Base-by-base conservation (phyloP, 495 filamentous ascomycete genomes). In the Penicillium verhagenii region DNA sequence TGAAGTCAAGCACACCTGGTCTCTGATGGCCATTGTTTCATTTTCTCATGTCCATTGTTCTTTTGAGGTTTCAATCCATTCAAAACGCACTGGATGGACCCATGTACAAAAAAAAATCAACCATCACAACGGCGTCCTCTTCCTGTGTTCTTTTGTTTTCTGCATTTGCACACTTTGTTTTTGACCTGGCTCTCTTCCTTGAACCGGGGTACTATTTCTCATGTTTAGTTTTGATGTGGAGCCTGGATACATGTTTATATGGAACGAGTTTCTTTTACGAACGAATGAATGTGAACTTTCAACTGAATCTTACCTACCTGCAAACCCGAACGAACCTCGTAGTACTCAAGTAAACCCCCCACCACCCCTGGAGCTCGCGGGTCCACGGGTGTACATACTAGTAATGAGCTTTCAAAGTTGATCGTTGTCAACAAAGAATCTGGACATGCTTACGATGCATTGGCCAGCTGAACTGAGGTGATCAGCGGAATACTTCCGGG, bases 101-200 rank as follows among this genome's bases (percentile, higher is more conserved):
- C 10, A 42, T 67, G 58, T 64, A 67, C 55, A 67, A 64, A n/a
- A n/a, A n/a, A n/a, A n/a, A 67, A 57, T 10, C 47, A 53, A 39
- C 48, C 50, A 56, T 61, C 52, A 47, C 14, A n/a, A n/a, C 26
- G 31, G 33, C 33, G 51, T 46, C 25, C 31, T 54, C 29, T 58
- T 56, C 50, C 24, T 48, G 37, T 53, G 46, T 21, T 45, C 42
- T 31, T 37, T 37, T 40, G 11, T 18, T n/a, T 18, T 48, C 18
- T 16, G 33, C 33, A n/a, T 35, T 38, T 24, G 19, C 21, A 29
- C 28, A 19, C 14, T 20, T 26, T 24, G 42, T 20, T n/a, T n/a
- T n/a, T n/a, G 20, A 25, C 25, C 43, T 16, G 40, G 2, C 11
- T 23, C 2, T 2, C 14, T 23, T 16, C 6, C 14, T 23, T 16